These are phyloP conservation scores for Lagenaria siceraria DNA, from an alignment of 306 rosid species.

Conservation along the genomic window DNA sequence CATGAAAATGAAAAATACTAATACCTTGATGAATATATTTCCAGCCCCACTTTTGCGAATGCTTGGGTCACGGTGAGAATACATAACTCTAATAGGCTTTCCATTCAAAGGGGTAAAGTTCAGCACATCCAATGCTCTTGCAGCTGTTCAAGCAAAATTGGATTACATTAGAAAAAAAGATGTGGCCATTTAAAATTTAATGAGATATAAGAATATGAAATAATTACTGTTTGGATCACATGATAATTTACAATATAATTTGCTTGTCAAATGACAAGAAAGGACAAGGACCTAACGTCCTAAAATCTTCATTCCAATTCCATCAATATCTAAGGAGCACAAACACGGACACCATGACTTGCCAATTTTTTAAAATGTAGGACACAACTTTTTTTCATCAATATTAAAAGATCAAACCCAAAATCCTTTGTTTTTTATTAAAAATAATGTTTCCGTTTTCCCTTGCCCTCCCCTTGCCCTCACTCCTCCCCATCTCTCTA, in stretches of 20 bases:
- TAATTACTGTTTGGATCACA: not conserved
- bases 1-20: not conserved
- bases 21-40: conserved; percentile 29
- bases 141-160: conserved; percentile 7
- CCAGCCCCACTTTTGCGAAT: conserved; percentile 25
- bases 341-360: too few relatives aligned
- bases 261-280: not conserved
- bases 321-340: not conserved
- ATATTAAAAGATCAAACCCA: too few relatives aligned
- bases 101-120: conserved; percentile 23
- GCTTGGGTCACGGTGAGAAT: conserved; percentile 29
- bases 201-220: not conserved
- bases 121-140: conserved; percentile 21
- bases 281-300: not conserved
- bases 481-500: too few relatives aligned
- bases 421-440: too few relatives aligned
- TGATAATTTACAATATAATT: not conserved
- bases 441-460: too few relatives aligned
- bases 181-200: not conserved
- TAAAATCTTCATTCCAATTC: not conserved
- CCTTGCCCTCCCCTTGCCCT: too few relatives aligned
- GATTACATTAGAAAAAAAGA: not conserved
- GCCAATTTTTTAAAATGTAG: too few relatives aligned
- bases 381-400: too few relatives aligned
- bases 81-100: conserved; percentile 24